Base-by-base conservation (phyloP, 192 early-diverging fungal species). In the Phycomyces blakesleeanus region DNA sequence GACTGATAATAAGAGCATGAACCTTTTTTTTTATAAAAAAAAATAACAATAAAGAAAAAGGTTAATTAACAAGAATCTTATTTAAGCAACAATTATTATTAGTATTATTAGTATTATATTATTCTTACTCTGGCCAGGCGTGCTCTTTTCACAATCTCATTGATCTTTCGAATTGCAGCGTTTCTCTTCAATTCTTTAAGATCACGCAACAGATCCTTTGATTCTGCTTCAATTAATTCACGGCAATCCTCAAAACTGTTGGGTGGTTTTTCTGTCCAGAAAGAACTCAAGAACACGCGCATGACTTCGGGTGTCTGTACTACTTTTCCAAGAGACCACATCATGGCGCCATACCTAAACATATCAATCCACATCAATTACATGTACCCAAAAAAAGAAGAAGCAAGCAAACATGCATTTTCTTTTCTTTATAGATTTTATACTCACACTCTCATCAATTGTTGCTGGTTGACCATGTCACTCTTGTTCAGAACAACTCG, bases 321-420 rank as follows among this genome's bases (percentile, higher is more conserved):
- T 7, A 93, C 89, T 66, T 89, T 89, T 51, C 91, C 92, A 25
- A 94, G 80, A n/a, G 89, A 89, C 90, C 90, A 94, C 92, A 94
- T 94, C 69, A 94, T 72, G 26, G 92, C 91, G 25, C 92, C 92
- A 65, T 93, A 93, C 2, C 80, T 79, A 26, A 39, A 38, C 20
- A 15, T 16, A n/a, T 27, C 24, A 29, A 37, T 22, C 8, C 34
- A 57, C 10, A 16, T 14, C n/a, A 47, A 22, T 0, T 27, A 14
- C n/a, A n/a, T n/a, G n/a, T n/a, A n/a, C n/a, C n/a, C n/a, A n/a
- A n/a, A n/a, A n/a, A n/a, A n/a, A n/a, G n/a, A n/a, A n/a, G n/a
- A n/a, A n/a, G n/a, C n/a, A n/a, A n/a, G n/a, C n/a, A n/a, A n/a
- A n/a, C n/a, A 7, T 5, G 29, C 29, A 34, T 34, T 7, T 34